Evolutionary conservation across 225 moss, liverwort and hornwort genomes (phyloP), one percentile per base, ranked within the genome.

Genomic region (Ulota crispa): DNA sequence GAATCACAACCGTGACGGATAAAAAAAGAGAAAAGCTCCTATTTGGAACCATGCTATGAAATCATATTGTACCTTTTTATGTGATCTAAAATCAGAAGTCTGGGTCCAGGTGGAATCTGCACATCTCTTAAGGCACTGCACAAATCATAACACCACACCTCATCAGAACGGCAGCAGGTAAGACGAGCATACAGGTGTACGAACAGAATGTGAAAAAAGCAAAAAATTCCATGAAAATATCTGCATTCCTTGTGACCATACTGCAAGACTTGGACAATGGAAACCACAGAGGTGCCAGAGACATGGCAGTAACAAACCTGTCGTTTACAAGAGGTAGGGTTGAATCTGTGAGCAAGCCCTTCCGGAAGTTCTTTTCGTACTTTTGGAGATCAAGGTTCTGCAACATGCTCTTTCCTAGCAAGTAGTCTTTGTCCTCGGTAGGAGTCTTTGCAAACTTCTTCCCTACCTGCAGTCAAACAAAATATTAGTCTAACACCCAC

Each of bases 31-130:
- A 67, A 67, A 9, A 30, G 15, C 39, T 14, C 26, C 8, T 8
- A 31, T 2, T 64, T 39, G 2, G 30, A 81, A 75, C 7, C 50
- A 74, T 24, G 13, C 36, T 53, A 14, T 36, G 65, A 64, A 16
- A 56, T 75, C 28, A 64, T 26, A 39, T 78, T 78, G n/a, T 73
- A 96, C 94, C 96, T 92, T 85, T 90, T 89, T 80, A 96, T 79
- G 57, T 96, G 94, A 43, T 96, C 96, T 70, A 96, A 92, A 71
- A 96, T 96, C 41, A 96, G 84, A 87, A 96, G 94, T 61, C 96
- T 91, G 72, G 96, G 94, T 60, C 94, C 94, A 21, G 94, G 93
- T 65, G 94, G 94, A 87, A 96, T 94, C 60, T 91, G 89, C 42
- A 88, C 93, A 86, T 96, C 96, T 81, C 94, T 88, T 31, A 94